Conservation (phyloP, 2,329 filamentous ascomycete genomes). For the Aspergillus sp. region DNA sequence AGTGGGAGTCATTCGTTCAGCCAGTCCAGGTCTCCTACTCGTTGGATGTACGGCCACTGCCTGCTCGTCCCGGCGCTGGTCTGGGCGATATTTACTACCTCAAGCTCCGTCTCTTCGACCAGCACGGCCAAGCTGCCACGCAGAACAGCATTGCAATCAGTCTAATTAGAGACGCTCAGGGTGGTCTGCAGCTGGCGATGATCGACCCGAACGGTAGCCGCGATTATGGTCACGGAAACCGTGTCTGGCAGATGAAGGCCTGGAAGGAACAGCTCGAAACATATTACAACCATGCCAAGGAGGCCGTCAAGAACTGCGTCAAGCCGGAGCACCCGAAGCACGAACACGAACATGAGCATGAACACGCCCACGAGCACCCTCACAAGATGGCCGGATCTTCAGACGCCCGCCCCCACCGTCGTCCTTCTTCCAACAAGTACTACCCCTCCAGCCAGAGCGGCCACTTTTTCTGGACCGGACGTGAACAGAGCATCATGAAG, state of each 20-base stretch:
- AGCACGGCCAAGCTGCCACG: slow-evolving; percentile 28
- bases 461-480: slow-evolving; percentile 23
- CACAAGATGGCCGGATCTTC: background rate
- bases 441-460: slow-evolving; percentile 20
- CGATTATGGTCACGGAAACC: background rate
- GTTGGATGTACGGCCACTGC: slow-evolving; percentile 27
- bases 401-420: background rate
- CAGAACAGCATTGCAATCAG: slow-evolving; percentile 33
- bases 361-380: background rate
- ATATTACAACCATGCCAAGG: slow-evolving; percentile 20
- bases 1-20: slow-evolving; percentile 16
- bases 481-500: slow-evolving; percentile 27
- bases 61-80: slow-evolving; percentile 17
- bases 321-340: background rate
- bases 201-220: slow-evolving; percentile 26
- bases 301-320: slow-evolving; percentile 13
- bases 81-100: slow-evolving; percentile 25
- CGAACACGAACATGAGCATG: background rate
- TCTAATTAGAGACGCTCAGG: slow-evolving; percentile 28
- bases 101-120: slow-evolving; percentile 27
- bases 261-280: slow-evolving; percentile 27
- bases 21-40: slow-evolving; percentile 26
- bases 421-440: background rate
- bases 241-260: slow-evolving; percentile 26
- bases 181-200: slow-evolving; percentile 29